Base-by-base conservation (phyloP, 345 rosid genomes). In the Syzygium oleosum region DNA sequence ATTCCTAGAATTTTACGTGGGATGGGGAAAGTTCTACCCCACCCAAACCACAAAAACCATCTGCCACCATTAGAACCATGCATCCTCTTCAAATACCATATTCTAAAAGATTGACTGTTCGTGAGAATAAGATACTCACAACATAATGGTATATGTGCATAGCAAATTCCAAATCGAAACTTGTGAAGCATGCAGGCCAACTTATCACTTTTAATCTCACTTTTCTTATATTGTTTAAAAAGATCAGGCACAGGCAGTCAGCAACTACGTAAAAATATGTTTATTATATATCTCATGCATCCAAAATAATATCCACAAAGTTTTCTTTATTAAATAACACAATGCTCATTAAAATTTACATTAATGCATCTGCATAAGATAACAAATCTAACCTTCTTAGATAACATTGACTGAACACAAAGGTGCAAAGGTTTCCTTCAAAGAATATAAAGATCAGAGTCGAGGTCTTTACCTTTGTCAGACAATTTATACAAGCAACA, bases 401-500 rank as follows among this genome's bases (percentile, higher is more conserved):
- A 34, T 68, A 68, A 68, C 25, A 4, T 19, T 68, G 80, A 68
- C 46, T 34, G 80, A 68, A 34, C 46, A 68, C 27, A 73, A 38
- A 73, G 83, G 83, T 73, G 83, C 83, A 73, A 73, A 38, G 83
- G 27, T 38, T 43, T 73, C 49, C 49, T 73, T 21, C 49, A 73
- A 38, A 73, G 83, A 73, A 73, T 19, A 38, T 52, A 54, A 12
- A 52, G 34, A 84, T 23, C 43, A 84, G 58, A 49, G 85, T 29
- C 23, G 55, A 38, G 61, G 84, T 38, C 52, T 23, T 55, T 92
- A 98, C 99, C 99, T 98, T 98, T 5, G 99, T 96, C 91, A 98
- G 91, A 93, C 99, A 96, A 89, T 96, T 96, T 89, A 98, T 93
- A 93, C 98, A 96, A 77, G 95, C 94, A 51, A 96, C 96, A 27